Conservation (phyloP, 192 early-diverging fungal species). For the Backusella psychrophila region DNA sequence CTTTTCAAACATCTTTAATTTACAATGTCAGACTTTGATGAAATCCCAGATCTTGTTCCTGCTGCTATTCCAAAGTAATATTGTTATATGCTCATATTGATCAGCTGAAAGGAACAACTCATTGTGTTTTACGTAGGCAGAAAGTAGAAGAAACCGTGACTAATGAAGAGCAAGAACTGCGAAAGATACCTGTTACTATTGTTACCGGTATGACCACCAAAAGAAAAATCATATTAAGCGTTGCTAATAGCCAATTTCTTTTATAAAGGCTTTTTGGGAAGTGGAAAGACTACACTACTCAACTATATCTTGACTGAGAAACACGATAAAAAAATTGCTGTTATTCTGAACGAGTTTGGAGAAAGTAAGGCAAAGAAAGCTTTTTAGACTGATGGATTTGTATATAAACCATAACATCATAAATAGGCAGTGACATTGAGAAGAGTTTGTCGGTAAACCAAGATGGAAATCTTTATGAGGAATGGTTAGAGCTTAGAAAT, state of each 20-base stretch:
- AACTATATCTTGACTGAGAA: conserved; percentile 79
- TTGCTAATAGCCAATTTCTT: not conserved
- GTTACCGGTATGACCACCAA: conserved; percentile 26
- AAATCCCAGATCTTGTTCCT: conserved; percentile 28
- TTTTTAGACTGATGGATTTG: not conserved
- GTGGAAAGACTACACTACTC: conserved; percentile 93
- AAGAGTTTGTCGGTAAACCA: conserved; percentile 82
- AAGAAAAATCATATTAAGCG: not conserved
- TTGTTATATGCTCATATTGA: too few relatives aligned
- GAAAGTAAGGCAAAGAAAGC: conserved; percentile 48
- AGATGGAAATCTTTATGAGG: conserved; percentile 83
- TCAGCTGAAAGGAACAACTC: too few relatives aligned
- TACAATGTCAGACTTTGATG: conserved; percentile 21
- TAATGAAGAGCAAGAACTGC: not conserved
- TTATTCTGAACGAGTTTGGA: conserved; percentile 99
- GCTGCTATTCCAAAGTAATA: conserved; percentile 10
- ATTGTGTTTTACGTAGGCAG: not conserved
- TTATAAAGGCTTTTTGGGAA: conserved; percentile 65
- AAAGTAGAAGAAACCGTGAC: not conserved
- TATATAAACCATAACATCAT: not conserved
- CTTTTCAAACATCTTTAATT: not conserved
- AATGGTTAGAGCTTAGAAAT: conserved; percentile 97
- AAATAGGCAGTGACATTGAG: conserved; percentile 84
- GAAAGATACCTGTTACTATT: conserved; percentile 47
- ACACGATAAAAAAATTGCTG: conserved; percentile 95